These are phyloP conservation scores for Sphaerulina musiva DNA, from an alignment of 2,329 filamentous ascomycete genomes.

Conservation along the genomic window DNA sequence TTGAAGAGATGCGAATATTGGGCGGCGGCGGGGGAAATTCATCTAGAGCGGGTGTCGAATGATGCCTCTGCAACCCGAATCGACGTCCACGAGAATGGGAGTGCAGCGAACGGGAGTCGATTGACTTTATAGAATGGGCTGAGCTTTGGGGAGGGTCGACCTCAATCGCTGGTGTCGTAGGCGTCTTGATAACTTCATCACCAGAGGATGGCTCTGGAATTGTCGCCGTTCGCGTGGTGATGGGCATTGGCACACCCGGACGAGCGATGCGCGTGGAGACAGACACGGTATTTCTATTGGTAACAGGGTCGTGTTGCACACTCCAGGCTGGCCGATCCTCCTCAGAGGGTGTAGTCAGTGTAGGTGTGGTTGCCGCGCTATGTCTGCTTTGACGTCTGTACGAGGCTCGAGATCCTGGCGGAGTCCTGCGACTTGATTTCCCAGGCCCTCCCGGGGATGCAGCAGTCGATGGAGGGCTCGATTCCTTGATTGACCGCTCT, in stretches of 20 bases:
- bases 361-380: conserved; percentile 12
- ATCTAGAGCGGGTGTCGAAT: conserved; percentile 11
- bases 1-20: conserved; percentile 16
- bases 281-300: conserved; percentile 68
- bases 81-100: conserved; percentile 17
- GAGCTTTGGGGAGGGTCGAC: conserved; percentile 16
- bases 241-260: conserved; percentile 36
- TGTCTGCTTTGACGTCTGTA: conserved; percentile 20
- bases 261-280: conserved; percentile 80
- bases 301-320: conserved; percentile 34
- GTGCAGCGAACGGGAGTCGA: conserved; percentile 20
- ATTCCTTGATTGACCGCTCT: conserved; percentile 49
- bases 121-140: conserved; percentile 17
- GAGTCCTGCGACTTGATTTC: conserved; percentile 13
- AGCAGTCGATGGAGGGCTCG: conserved; percentile 19
- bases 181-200: neutral
- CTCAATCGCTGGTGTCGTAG: conserved; percentile 8
- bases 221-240: conserved; percentile 35
- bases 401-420: conserved; percentile 19
- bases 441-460: conserved; percentile 11
- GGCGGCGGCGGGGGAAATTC: conserved; percentile 22
- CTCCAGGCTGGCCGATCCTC: conserved; percentile 36
- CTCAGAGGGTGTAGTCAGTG: conserved; percentile 18
- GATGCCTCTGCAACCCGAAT: conserved; percentile 11
- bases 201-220: conserved; percentile 44